Percentiles rank a stretch among this genome's conserved stretches.
phyloP scores from a whole-genome alignment of 257 asterid species.

The Schizonepeta tenuifolia region DNA sequence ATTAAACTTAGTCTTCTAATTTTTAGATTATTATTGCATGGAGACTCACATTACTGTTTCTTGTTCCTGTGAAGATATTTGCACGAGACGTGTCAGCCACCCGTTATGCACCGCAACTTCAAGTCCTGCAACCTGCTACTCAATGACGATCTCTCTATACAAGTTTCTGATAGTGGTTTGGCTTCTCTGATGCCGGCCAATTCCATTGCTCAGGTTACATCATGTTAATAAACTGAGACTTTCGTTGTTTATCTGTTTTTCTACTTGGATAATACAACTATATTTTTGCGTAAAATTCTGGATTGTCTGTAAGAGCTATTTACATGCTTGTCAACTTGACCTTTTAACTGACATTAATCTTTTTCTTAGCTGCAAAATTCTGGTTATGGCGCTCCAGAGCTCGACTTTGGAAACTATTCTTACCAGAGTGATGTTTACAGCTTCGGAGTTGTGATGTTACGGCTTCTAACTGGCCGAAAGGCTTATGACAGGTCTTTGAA shows the following conservation, averaged over 20 bases:
- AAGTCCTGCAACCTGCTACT: conserved; percentile 78
- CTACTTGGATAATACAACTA: neutral
- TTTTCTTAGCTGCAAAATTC: conserved; percentile 70
- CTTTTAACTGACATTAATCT: conserved; percentile 30
- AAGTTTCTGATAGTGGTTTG: conserved; percentile 82
- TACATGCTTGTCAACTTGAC: neutral
- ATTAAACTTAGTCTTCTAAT: neutral
- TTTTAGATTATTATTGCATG: neutral
- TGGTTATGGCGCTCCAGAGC: conserved; percentile 95
- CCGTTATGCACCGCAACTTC: conserved; percentile 78
- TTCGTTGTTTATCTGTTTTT: conserved; percentile 8
- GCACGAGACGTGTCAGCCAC: conserved; percentile 81
- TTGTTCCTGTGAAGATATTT: conserved; percentile 63
- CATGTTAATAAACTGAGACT: neutral
- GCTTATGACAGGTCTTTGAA: conserved; percentile 79
- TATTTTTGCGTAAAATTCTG: neutral
- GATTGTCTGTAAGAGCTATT: neutral
- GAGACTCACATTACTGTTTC: conserved; percentile 29
- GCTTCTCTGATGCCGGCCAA: conserved; percentile 63
- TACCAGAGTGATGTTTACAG: conserved; percentile 86
- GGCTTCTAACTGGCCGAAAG: conserved; percentile 85
- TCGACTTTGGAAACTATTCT: conserved; percentile 76
- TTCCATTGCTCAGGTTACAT: conserved; percentile 62
- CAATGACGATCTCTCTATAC: conserved; percentile 61
- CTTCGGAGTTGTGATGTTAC: conserved; percentile 91